Percentiles rank a stretch among this genome's conserved stretches.
Conservation (phyloP, 2,329 filamentous ascomycete species). For the Neopestalotiopsis sp. region DNA sequence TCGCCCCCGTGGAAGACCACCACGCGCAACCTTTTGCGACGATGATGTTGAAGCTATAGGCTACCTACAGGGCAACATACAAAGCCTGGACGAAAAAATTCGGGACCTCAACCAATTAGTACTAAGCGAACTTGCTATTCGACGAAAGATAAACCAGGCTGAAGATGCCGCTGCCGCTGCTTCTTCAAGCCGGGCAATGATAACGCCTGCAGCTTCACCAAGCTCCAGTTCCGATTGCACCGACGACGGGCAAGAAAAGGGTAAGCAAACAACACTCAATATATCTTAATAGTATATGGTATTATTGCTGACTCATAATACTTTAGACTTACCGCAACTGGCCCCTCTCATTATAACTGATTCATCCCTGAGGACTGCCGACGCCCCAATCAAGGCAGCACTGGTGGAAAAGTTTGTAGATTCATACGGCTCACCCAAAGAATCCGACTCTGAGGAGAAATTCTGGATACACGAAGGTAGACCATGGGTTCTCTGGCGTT, state of each 20-base stretch:
- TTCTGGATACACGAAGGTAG: slow-evolving; percentile 4
- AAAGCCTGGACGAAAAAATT: not conserved
- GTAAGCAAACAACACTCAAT: not conserved
- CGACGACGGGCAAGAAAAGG: not conserved
- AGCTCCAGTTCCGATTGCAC: not conserved
- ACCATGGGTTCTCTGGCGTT: not conserved
- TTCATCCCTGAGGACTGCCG: not conserved
- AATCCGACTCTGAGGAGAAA: not conserved
- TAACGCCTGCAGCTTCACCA: not conserved
- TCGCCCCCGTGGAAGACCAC: not conserved
- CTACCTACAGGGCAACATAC: not conserved
- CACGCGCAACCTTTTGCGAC: not conserved
- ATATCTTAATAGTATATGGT: not conserved
- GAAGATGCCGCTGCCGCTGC: not conserved
- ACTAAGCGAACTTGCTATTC: not conserved
- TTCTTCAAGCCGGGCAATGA: not conserved
- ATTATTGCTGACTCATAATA: not conserved
- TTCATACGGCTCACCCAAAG: not conserved
- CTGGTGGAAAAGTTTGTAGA: not conserved
- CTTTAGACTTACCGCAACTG: not conserved
- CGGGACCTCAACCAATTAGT: not conserved
- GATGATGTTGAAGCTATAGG: not conserved
- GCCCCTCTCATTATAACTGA: not conserved
- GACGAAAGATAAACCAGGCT: not conserved
- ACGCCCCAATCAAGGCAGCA: not conserved